phyloP scores from a whole-genome alignment of 495 filamentous ascomycete species.

The Xylaria intraflava region DNA sequence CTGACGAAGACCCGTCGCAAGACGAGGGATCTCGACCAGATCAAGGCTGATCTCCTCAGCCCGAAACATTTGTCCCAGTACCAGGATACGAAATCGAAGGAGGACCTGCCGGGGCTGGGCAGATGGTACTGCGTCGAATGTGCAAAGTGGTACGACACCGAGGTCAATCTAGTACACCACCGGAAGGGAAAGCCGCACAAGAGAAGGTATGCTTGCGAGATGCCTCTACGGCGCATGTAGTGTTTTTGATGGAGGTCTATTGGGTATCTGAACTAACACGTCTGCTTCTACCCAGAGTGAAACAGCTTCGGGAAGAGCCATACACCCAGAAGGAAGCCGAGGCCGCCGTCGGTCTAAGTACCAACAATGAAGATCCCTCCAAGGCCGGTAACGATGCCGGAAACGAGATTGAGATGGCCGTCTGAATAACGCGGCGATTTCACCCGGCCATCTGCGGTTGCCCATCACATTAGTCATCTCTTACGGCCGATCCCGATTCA shows the following conservation, averaged over 20 bases:
- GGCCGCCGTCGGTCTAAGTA: slow-evolving; percentile 63
- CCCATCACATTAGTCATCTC: background rate
- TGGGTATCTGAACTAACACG: slow-evolving; percentile 19
- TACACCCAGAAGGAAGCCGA: slow-evolving; percentile 83
- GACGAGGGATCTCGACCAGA: slow-evolving; percentile 76
- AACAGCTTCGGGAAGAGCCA: slow-evolving; percentile 68
- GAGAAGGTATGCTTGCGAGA: slow-evolving; percentile 53
- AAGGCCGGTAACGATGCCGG: slow-evolving; percentile 5
- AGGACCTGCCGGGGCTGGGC: slow-evolving; percentile 82
- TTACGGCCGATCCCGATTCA: background rate
- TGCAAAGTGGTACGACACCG: slow-evolving; percentile 91
- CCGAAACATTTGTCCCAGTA: slow-evolving; percentile 70
- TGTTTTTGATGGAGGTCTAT: background rate
- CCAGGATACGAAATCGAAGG: slow-evolving; percentile 69
- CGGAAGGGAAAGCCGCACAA: slow-evolving; percentile 86
- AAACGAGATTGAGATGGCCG: slow-evolving; percentile 25
- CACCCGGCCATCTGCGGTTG: background rate
- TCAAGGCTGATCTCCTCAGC: slow-evolving; percentile 68
- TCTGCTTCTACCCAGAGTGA: slow-evolving; percentile 47
- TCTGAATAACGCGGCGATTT: slow-evolving; percentile 7
- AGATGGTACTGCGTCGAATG: slow-evolving; percentile 87
- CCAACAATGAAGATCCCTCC: slow-evolving; percentile 48
- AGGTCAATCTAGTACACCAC: slow-evolving; percentile 68
- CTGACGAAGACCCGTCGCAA: slow-evolving; percentile 56
- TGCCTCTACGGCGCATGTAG: background rate